Evolutionary conservation across 345 rosid species (phyloP).

Genomic region (Aurinia saxatilis): DNA sequence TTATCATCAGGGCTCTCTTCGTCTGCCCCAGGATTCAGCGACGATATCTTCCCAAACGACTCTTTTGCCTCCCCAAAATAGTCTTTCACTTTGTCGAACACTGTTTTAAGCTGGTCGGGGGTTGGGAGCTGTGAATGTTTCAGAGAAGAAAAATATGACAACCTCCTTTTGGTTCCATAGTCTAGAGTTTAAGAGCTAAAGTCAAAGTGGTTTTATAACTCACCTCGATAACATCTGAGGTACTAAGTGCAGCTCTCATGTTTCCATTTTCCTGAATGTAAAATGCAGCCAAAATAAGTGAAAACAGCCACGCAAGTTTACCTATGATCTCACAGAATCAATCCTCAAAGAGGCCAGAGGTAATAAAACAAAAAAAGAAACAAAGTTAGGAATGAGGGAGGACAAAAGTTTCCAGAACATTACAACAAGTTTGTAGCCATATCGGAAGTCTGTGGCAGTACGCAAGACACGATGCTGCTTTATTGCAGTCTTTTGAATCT

Average conservation of each 20-base stretch:
- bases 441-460: conserved; percentile 72
- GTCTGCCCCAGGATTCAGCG: conserved; percentile 33
- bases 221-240: conserved; percentile 77
- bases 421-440: conserved; percentile 97
- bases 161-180: neutral
- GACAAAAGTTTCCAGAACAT: conserved; percentile 20
- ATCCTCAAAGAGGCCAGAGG: neutral
- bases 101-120: conserved; percentile 76
- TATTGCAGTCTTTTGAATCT: conserved; percentile 78
- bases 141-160: conserved; percentile 7
- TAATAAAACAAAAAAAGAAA: neutral
- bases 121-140: conserved; percentile 85
- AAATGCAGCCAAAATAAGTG: neutral
- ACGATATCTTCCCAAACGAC: conserved; percentile 72
- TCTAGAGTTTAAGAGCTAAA: neutral
- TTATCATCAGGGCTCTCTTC: conserved; percentile 52
- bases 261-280: conserved; percentile 71
- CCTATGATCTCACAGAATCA: neutral
- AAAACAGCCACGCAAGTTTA: neutral
- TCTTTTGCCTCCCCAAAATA: conserved; percentile 89
- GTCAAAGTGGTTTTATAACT: neutral
- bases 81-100: conserved; percentile 80
- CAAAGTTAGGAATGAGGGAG: neutral
- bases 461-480: conserved; percentile 68
- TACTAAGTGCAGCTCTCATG: conserved; percentile 66